Conservation (phyloP, 2,329 filamentous ascomycete genomes). For the Aspergillus ochraceus region DNA sequence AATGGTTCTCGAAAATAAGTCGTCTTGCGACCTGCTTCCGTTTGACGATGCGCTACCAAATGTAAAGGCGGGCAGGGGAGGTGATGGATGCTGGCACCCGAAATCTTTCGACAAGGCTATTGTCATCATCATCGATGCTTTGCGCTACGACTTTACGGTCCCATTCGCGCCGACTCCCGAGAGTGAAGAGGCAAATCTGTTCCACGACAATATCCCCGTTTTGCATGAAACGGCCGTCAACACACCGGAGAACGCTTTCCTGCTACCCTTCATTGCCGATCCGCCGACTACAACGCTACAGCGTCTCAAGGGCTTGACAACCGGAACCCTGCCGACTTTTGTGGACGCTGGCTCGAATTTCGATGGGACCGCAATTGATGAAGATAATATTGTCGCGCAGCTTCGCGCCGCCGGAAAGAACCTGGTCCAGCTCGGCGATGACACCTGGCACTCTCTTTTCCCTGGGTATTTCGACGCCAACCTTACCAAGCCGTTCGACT, state of each 20-base stretch:
- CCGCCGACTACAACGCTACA: conserved; percentile 93
- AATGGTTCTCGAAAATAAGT: conserved; percentile 74
- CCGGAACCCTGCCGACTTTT: conserved; percentile 91
- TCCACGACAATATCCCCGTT: conserved; percentile 85
- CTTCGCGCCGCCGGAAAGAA: conserved; percentile 66
- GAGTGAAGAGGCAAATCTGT: conserved; percentile 58
- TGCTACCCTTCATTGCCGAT: conserved; percentile 94
- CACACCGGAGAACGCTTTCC: conserved; percentile 77
- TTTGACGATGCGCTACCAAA: conserved; percentile 46
- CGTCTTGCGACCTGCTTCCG: conserved; percentile 68
- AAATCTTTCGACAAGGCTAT: conserved; percentile 91
- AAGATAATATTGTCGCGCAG: conserved; percentile 75
- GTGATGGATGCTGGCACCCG: conserved; percentile 89
- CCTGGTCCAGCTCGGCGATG: conserved; percentile 93
- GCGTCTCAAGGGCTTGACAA: conserved; percentile 88
- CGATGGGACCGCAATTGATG: conserved; percentile 89
- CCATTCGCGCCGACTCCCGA: conserved; percentile 60
- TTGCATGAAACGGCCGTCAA: conserved; percentile 77
- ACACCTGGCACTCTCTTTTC: conserved; percentile 94
- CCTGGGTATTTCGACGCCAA: conserved; percentile 89
- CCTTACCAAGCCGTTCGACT: conserved; percentile 87
- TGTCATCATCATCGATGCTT: conserved; percentile 84
- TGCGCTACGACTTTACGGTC: conserved; percentile 95
- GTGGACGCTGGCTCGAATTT: conserved; percentile 94
- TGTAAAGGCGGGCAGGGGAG: conserved; percentile 26